Percentiles rank a stretch among this genome's conserved stretches.
Conservation (phyloP, 768 basidiomycete genomes). For the Gymnopilus dilepis region DNA sequence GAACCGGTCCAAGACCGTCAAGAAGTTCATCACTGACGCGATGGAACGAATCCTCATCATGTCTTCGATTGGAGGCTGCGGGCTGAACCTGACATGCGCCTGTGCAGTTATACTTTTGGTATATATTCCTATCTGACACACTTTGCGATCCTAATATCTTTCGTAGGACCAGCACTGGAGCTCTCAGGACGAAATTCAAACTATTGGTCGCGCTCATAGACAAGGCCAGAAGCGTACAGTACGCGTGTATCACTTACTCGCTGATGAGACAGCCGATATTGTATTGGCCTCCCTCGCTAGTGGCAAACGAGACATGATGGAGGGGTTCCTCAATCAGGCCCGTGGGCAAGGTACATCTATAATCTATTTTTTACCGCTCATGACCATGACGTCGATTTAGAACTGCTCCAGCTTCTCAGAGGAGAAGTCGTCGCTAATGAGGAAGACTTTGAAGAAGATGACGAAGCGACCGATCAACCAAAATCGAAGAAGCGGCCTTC, state of each 20-base stretch:
- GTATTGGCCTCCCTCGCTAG: constrained; percentile 23
- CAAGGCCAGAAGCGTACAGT: constrained; percentile 32
- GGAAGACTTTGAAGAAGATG: too few species aligned
- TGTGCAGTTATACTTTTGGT: constrained; percentile 17
- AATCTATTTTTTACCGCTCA: too few species aligned
- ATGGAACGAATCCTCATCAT: constrained; percentile 13
- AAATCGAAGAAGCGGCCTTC: too few species aligned
- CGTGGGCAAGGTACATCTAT: constrained; percentile 13
- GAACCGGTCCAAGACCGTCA: constrained; percentile 4
- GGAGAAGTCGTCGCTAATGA: too few species aligned
- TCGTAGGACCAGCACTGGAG: constrained; percentile 29
- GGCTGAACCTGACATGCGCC: constrained; percentile 16
- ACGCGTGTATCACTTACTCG: constrained; percentile 26
- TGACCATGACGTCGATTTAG: too few species aligned
- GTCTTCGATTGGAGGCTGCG: constrained; percentile 15
- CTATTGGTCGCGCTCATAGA: constrained; percentile 27
- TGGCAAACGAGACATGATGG: constrained; percentile 31
- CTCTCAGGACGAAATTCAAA: constrained; percentile 31
- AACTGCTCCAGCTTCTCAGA: too few species aligned
- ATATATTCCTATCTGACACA: neutral
- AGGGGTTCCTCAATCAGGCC: constrained; percentile 24
- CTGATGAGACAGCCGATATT: constrained; percentile 28
- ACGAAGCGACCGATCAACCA: too few species aligned
- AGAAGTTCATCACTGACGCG: constrained; percentile 7
- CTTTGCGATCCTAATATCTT: neutral